These are phyloP conservation scores for Debaryomyces subglobosus DNA, from an alignment of 1,139 yeast species.

Conservation along the genomic window DNA sequence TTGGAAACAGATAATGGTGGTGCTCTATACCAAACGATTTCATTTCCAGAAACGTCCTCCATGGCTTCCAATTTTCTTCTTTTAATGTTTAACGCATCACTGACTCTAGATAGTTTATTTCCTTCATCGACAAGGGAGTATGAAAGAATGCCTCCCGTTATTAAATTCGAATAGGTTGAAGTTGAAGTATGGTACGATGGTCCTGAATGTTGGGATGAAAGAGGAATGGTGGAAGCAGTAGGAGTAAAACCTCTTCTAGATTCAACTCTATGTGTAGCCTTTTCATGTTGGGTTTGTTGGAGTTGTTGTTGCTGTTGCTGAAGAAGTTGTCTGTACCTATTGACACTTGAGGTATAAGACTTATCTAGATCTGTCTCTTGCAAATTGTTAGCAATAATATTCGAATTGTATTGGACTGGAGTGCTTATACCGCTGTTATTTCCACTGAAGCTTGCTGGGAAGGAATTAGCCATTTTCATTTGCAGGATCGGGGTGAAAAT, in stretches of 20 bases:
- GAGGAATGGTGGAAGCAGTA: slow-evolving; percentile 11
- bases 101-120: slow-evolving; percentile 20
- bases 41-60: slow-evolving; percentile 43
- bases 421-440: slow-evolving; percentile 11
- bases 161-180: slow-evolving; percentile 39
- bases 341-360: slow-evolving; percentile 20
- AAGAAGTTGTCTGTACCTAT: slow-evolving; percentile 22
- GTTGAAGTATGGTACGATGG: slow-evolving; percentile 33
- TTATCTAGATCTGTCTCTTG: slow-evolving; percentile 19
- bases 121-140: slow-evolving; percentile 33
- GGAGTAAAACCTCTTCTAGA: slow-evolving; percentile 27
- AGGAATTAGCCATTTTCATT: slow-evolving; percentile 34
- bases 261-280: slow-evolving; percentile 14
- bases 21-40: slow-evolving; percentile 77
- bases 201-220: slow-evolving; percentile 21
- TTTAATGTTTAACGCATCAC: slow-evolving; percentile 27
- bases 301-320: slow-evolving; percentile 30
- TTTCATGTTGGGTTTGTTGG: slow-evolving; percentile 23
- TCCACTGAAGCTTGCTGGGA: slow-evolving; percentile 14
- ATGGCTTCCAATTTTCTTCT: slow-evolving; percentile 24
- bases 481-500: slow-evolving; percentile 52
- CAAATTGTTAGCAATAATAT: slow-evolving; percentile 12
- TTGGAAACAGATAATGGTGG: slow-evolving; percentile 68
- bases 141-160: slow-evolving; percentile 46
- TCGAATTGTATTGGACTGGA: slow-evolving; percentile 12